A percentile compares a stretch with the other conserved stretches of the same genome.
Conservation (phyloP, 1,284 basidiomycete genomes). For the Boletus hoseneyae region DNA sequence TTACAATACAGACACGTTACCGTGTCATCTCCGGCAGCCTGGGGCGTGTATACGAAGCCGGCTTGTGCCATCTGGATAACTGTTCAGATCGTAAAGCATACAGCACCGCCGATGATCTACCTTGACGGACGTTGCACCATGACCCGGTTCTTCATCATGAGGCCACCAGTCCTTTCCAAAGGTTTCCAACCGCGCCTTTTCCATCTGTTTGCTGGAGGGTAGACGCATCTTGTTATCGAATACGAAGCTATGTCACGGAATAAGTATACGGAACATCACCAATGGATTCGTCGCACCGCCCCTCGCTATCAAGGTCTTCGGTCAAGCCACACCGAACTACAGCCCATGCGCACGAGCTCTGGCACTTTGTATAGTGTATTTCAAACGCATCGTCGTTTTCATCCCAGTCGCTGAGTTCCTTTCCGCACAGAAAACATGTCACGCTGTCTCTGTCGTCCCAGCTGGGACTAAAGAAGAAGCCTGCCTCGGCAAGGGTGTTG, state of each 20-base stretch:
- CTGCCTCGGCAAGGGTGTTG: conserved; percentile 69
- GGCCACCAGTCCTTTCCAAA: conserved; percentile 68
- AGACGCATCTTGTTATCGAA: conserved; percentile 56
- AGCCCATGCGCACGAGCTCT: conserved; percentile 71
- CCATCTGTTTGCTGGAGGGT: conserved; percentile 64
- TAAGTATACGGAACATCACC: conserved; percentile 1
- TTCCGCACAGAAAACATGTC: conserved; percentile 72
- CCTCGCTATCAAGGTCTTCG: conserved; percentile 51
- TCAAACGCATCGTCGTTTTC: conserved; percentile 76
- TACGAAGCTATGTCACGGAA: conserved; percentile 42
- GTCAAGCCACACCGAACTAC: conserved; percentile 64
- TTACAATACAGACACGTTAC: conserved; percentile 78
- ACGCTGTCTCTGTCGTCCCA: conserved; percentile 63
- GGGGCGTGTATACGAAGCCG: conserved; percentile 76
- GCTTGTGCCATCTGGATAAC: conserved; percentile 70
- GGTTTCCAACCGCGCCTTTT: conserved; percentile 65
- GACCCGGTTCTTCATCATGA: conserved; percentile 60
- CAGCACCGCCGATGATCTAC: conserved; percentile 38
- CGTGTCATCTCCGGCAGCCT: conserved; percentile 61
- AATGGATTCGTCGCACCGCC: conserved; percentile 44
- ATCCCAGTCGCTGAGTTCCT: conserved; percentile 78
- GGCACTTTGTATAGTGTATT: conserved; percentile 68
- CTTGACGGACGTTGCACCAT: conserved; percentile 67
- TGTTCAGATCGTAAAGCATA: conserved; percentile 3
- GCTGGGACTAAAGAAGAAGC: conserved; percentile 75